phyloP scores from a whole-genome alignment of 2,329 filamentous ascomycete genomes.

The Exserohilum turcica region DNA sequence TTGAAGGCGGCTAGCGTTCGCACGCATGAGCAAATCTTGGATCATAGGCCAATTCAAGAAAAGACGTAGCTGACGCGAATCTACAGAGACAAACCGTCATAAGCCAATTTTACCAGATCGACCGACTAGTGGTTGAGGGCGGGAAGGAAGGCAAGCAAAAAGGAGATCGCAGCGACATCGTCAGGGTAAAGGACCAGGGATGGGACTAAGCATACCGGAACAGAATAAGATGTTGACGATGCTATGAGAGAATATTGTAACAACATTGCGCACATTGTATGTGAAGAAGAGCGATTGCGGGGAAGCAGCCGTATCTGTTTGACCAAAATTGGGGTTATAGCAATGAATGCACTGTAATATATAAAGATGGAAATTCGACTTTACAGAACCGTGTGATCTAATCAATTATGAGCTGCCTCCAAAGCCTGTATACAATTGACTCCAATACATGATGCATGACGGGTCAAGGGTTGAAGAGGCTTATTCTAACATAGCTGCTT shows the following conservation, averaged over 20 bases:
- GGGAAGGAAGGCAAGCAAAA: conserved; percentile 78
- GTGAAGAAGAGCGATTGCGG: neutral
- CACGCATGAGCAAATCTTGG: neutral
- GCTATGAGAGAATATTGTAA: conserved; percentile 15
- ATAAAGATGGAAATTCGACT: conserved; percentile 3
- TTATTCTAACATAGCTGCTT: too few species aligned
- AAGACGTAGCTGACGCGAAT: conserved; percentile 45
- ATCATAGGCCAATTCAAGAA: neutral
- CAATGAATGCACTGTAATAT: conserved; percentile 10
- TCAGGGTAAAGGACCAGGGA: conserved; percentile 73
- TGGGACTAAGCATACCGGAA: conserved; percentile 5
- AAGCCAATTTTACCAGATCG: conserved; percentile 92
- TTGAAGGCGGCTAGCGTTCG: neutral
- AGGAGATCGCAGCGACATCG: conserved; percentile 67
- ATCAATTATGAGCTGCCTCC: neutral
- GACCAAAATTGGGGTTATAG: neutral
- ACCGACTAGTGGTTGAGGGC: conserved; percentile 89
- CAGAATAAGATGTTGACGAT: conserved; percentile 3
- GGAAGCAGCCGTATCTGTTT: neutral
- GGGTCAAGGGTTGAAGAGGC: neutral
- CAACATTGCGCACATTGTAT: conserved; percentile 5
- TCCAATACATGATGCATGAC: neutral
- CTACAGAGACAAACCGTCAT: conserved; percentile 88
- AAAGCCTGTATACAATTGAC: neutral
- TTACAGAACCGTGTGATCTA: neutral